Evolutionary conservation across 129 eudicot species (phyloP), one percentile per base, ranked within the genome.

Genomic region (Rutidosis leptorrhynchoides): DNA sequence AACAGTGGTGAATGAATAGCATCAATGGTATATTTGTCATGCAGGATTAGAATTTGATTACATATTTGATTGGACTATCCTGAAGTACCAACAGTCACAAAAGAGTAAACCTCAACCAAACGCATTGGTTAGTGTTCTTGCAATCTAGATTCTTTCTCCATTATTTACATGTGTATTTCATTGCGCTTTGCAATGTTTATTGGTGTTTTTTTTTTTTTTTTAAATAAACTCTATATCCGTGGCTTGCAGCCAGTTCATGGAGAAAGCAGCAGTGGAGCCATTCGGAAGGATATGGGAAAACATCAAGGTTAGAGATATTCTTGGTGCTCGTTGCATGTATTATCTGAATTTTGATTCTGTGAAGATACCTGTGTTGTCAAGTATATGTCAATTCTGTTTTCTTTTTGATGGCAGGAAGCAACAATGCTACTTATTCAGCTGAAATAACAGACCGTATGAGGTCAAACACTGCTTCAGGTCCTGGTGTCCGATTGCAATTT

Each of bases 61-160:
- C 78, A 81, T 89, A 45, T 93, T 88, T 74, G 99, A 93, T 71
- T 93, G 99, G 99, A 93, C 99, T 62, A 84, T 89, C 54, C 83
- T 89, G 32, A 93, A 93, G 78, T 89, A 89, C 70, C 99, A 93
- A 71, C 99, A 93, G 65, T 83, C 95, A 62, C 96, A 85, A 79
- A 83, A 74, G 82, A 81, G 32, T 71, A 82, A 77, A 79, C 63
- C 83, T 64, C 96, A 81, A 76, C 70, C 88, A 62, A 84, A 80
- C 79, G 84, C 60, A 69, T 76, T 65, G 62, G 81, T 77, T 48
- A 69, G 76, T 57, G 24, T 64, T 51, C n/a, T n/a, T n/a, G n/a
- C n/a, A n/a, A n/a, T n/a, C n/a, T n/a, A n/a, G n/a, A n/a, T n/a
- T n/a, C n/a, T n/a, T 29, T 26, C 55, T 46, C 63, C 69, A 23